Evolutionary conservation across 441 rosid species (phyloP).

Genomic region (Gossypium armourianum): DNA sequence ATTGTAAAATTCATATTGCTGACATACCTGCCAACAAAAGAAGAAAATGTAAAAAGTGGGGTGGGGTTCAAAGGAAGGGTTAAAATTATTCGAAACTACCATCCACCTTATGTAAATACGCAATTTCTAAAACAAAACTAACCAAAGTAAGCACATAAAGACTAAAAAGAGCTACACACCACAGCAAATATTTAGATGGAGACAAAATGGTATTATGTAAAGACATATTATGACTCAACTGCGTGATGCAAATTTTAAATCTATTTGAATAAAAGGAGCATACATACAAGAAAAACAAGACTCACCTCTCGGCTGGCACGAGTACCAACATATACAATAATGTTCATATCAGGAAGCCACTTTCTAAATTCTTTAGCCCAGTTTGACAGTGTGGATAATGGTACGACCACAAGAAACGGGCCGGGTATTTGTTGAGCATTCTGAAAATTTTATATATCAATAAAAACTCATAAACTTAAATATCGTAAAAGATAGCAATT

Average conservation of each 20-base stretch:
- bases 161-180: not conserved
- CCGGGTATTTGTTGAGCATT: slow-evolving; percentile 91
- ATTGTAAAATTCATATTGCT: slow-evolving; percentile 85
- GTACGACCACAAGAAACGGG: slow-evolving; percentile 97
- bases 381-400: slow-evolving; percentile 88
- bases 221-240: not conserved
- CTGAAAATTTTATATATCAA: slow-evolving; percentile 33
- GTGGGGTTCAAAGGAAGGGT: not conserved
- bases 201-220: not conserved
- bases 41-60: not conserved
- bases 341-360: slow-evolving; percentile 94
- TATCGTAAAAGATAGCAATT: not conserved
- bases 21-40: slow-evolving; percentile 63
- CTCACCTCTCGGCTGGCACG: slow-evolving; percentile 98
- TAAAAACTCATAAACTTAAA: slow-evolving; percentile 3
- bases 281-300: slow-evolving; percentile 7
- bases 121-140: not conserved
- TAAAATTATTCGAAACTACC: slow-evolving; percentile 1
- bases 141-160: not conserved
- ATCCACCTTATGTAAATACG: not conserved
- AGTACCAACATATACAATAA: slow-evolving; percentile 93
- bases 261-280: not conserved
- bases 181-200: not conserved
- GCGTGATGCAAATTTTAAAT: not conserved
- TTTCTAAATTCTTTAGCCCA: slow-evolving; percentile 99